phyloP scores from a whole-genome alignment of 1,284 basidiomycete species.

The Ceratobasidium sp. region DNA sequence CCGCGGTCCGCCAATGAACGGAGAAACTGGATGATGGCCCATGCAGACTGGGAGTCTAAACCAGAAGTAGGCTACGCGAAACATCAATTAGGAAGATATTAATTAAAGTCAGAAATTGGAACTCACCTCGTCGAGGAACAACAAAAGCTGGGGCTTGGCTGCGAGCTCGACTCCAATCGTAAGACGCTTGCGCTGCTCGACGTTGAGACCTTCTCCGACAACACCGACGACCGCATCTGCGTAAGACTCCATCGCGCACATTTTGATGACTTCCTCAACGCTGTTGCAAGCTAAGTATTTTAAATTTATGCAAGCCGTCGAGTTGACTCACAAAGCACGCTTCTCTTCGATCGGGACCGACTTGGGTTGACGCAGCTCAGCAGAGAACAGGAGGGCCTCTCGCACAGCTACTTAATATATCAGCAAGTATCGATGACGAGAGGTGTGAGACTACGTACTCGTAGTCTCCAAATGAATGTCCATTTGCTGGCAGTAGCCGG shows the following conservation, averaged over 20 bases:
- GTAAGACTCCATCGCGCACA: conserved; percentile 78
- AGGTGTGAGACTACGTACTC: too few species aligned
- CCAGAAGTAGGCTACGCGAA: conserved; percentile 71
- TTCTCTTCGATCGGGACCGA: conserved; percentile 76
- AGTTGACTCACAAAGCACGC: conserved; percentile 73
- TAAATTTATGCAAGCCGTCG: background rate
- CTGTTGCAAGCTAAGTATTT: conserved; percentile 55
- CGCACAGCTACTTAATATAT: conserved; percentile 67
- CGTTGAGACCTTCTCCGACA: conserved; percentile 65
- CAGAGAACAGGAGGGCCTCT: conserved; percentile 86
- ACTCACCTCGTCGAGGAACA: conserved; percentile 80
- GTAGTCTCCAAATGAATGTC: conserved; percentile 77
- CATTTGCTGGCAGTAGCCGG: conserved; percentile 85
- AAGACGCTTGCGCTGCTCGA: conserved; percentile 81
- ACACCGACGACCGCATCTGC: conserved; percentile 82
- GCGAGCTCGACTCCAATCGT: conserved; percentile 87
- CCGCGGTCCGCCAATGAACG: conserved; percentile 86
- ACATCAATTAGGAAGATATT: background rate
- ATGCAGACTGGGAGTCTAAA: conserved; percentile 88
- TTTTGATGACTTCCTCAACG: conserved; percentile 79
- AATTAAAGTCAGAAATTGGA: background rate
- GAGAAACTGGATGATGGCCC: conserved; percentile 84
- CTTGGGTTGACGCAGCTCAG: conserved; percentile 80
- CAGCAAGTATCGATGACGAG: conserved; percentile 19
- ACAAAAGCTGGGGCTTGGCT: conserved; percentile 77